Percentiles rank a stretch among this genome's conserved stretches.
These are phyloP conservation scores for Ustilago crameri DNA, from an alignment of 1,284 basidiomycete genomes.

Conservation along the genomic window DNA sequence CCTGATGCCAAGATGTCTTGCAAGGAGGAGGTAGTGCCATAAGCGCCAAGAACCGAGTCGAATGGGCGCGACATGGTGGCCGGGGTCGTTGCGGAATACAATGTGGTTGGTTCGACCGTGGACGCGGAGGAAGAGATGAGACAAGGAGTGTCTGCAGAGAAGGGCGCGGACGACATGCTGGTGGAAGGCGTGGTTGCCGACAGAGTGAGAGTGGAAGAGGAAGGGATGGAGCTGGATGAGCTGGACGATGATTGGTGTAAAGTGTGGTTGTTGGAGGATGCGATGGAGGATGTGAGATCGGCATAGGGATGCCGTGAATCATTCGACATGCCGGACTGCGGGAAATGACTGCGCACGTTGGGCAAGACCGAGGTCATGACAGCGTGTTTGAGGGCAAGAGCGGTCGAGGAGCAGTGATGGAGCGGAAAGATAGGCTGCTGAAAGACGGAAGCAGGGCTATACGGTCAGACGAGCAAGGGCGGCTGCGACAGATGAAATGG, in stretches of 20 bases:
- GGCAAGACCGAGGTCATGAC: slow-evolving; percentile 45
- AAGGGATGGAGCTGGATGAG: slow-evolving; percentile 20
- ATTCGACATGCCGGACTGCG: slow-evolving; percentile 45
- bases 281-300: slow-evolving; percentile 24
- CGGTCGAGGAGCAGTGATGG: neutral
- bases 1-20: slow-evolving; percentile 27
- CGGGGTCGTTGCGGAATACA: slow-evolving; percentile 18
- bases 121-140: slow-evolving; percentile 24
- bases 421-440: neutral
- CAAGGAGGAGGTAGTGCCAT: slow-evolving; percentile 12
- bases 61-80: slow-evolving; percentile 21
- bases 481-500: too few species aligned
- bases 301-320: slow-evolving; percentile 36
- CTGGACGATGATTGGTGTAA: slow-evolving; percentile 11
- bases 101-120: slow-evolving; percentile 14
- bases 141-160: slow-evolving; percentile 16
- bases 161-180: slow-evolving; percentile 14
- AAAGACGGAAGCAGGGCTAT: neutral
- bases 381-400: slow-evolving; percentile 10
- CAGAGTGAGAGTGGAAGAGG: slow-evolving; percentile 22
- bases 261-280: slow-evolving; percentile 13
- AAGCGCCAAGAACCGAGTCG: slow-evolving; percentile 23
- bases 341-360: slow-evolving; percentile 46
- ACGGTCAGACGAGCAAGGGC: too few species aligned
- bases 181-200: slow-evolving; percentile 18